These are phyloP conservation scores for Saccharomycopsis capsularis DNA, from an alignment of 805 yeast species.

Conservation along the genomic window DNA sequence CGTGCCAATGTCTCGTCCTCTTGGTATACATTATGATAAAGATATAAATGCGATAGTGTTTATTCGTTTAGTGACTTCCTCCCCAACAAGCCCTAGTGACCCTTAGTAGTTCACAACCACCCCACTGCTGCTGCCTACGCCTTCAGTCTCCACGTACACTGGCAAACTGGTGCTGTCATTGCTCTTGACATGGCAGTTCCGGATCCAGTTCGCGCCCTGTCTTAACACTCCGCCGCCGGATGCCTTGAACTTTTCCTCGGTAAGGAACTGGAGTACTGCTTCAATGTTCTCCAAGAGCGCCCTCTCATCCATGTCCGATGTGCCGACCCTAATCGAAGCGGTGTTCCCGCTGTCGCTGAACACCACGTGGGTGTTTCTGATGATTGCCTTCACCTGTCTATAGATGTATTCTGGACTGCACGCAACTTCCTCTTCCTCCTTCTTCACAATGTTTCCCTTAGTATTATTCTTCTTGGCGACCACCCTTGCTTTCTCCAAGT, in stretches of 20 bases:
- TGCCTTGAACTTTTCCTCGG: conserved; percentile 39
- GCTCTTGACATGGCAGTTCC: conserved; percentile 14
- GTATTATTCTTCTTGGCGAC: conserved; percentile 25
- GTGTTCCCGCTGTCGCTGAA: conserved; percentile 55
- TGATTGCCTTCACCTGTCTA: conserved; percentile 58
- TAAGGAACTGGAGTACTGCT: conserved; percentile 43
- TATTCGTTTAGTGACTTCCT: not conserved
- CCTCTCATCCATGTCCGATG: conserved; percentile 36
- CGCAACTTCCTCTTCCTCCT: not conserved
- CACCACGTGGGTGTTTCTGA: conserved; percentile 54
- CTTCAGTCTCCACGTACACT: not conserved
- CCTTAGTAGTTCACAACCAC: not conserved
- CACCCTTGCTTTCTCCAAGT: conserved; percentile 22
- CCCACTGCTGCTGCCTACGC: not conserved
- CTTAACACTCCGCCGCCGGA: conserved; percentile 41
- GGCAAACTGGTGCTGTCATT: conserved; percentile 19
- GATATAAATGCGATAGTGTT: too few relatives aligned
- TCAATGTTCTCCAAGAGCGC: conserved; percentile 47
- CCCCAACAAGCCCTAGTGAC: too few relatives aligned
- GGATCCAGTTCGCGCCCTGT: conserved; percentile 1
- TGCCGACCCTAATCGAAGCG: conserved; percentile 54
- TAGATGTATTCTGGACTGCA: conserved; percentile 45
- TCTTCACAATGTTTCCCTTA: conserved; percentile 19
- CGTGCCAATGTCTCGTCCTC: too few relatives aligned
- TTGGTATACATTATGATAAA: too few relatives aligned